These are phyloP conservation scores for Colletotrichum orchidophilum DNA, from an alignment of 2,329 filamentous ascomycete species.

Conservation along the genomic window DNA sequence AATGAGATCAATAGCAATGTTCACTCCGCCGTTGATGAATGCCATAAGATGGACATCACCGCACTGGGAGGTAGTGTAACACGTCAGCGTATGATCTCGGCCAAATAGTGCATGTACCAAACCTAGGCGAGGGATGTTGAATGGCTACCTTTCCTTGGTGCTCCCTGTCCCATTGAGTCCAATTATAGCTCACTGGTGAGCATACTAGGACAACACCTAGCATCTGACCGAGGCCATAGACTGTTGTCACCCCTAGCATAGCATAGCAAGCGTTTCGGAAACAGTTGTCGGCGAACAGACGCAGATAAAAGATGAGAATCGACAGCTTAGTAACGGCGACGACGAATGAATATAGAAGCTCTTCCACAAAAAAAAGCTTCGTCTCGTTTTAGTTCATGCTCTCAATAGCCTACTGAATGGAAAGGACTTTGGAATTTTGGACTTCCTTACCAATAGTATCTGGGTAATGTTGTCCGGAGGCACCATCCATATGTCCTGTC, in stretches of 20 bases:
- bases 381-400: background rate
- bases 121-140: background rate
- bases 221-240: slow-evolving; percentile 6
- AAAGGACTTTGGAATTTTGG: too few species aligned
- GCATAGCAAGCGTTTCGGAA: slow-evolving; percentile 2
- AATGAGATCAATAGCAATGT: slow-evolving; percentile 9
- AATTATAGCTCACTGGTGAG: slow-evolving; percentile 8
- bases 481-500: slow-evolving; percentile 7
- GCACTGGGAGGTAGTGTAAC: background rate
- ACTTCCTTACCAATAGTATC: slow-evolving; percentile 11
- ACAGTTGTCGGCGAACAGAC: slow-evolving; percentile 7
- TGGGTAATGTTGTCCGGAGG: slow-evolving; percentile 19
- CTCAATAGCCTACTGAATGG: background rate
- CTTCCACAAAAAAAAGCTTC: slow-evolving; percentile 18
- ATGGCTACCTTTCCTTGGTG: background rate
- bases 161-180: slow-evolving; percentile 13
- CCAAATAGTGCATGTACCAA: background rate
- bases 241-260: background rate
- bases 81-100: background rate
- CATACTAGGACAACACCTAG: background rate
- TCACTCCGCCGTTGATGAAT: slow-evolving; percentile 3
- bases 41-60: background rate
- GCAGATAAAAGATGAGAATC: slow-evolving; percentile 16
- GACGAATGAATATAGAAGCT: slow-evolving; percentile 11
- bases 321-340: slow-evolving; percentile 16